Conservation (phyloP, 306 rosid species). For the Rosa persica region DNA sequence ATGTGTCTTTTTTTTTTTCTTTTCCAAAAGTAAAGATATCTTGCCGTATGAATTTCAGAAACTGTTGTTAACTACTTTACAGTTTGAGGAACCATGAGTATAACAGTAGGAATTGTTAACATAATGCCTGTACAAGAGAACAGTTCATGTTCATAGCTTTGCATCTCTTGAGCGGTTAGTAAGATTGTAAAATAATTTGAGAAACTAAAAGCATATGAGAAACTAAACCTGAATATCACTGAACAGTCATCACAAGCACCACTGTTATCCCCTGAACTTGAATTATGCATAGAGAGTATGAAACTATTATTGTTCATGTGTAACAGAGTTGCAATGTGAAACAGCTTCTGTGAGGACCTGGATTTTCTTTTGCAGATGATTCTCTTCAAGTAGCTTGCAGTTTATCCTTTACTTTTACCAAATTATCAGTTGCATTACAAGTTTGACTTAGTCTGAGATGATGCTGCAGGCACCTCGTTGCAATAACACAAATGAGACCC, state of each 20-base stretch:
- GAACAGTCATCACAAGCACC: not conserved
- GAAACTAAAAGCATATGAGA: not conserved
- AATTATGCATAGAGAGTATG: not conserved
- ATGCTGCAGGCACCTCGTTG: conserved; percentile 42
- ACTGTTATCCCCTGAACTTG: not conserved
- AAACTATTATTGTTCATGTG: not conserved
- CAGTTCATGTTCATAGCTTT: not conserved
- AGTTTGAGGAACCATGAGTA: not conserved
- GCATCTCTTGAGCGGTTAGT: not conserved
- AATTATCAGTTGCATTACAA: not conserved
- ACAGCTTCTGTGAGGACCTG: not conserved
- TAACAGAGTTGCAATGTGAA: not conserved
- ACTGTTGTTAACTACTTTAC: not conserved
- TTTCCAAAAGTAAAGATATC: not conserved
- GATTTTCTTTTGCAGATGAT: not conserved
- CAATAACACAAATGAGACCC: conserved; percentile 33
- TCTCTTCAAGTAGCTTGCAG: not conserved
- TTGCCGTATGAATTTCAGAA: not conserved
- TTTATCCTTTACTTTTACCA: not conserved
- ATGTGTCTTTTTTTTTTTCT: not conserved
- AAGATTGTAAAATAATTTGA: not conserved
- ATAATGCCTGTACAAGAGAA: not conserved
- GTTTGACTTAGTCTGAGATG: not conserved
- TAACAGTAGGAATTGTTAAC: not conserved
- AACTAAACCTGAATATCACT: not conserved